Conservation (phyloP, 352 stramenopile species). For the Phytophthora sp. region DNA sequence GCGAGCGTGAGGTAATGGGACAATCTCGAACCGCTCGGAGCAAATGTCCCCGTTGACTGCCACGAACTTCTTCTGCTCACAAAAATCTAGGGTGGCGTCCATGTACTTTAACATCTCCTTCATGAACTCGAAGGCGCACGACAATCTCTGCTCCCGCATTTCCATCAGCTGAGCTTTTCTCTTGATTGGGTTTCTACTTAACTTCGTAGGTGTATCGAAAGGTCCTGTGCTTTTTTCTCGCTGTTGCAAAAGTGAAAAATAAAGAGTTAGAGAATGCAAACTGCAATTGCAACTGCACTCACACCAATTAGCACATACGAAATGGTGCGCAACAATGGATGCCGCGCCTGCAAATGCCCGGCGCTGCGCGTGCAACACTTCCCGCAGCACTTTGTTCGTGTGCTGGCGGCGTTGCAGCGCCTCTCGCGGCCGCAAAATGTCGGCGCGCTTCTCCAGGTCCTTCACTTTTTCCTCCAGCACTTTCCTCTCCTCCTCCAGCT, state of each 20-base stretch:
- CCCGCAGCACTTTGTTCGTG: constrained; percentile 25
- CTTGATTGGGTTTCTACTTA: constrained; percentile 26
- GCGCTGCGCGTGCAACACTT: constrained; percentile 30
- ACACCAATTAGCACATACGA: constrained; percentile 19
- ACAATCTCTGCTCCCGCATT: constrained; percentile 41
- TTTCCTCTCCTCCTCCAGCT: constrained; percentile 23
- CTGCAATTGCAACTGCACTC: too few relatives aligned
- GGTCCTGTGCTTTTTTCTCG: constrained; percentile 24
- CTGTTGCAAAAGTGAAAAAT: neutral
- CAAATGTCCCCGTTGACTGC: constrained; percentile 43
- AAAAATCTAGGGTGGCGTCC: constrained; percentile 37
- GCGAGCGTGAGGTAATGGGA: constrained; percentile 22
- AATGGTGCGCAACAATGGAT: constrained; percentile 32
- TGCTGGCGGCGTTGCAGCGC: constrained; percentile 13
- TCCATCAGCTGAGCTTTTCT: constrained; percentile 15
- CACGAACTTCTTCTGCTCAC: constrained; percentile 47
- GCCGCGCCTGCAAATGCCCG: constrained; percentile 23
- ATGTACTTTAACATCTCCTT: constrained; percentile 41
- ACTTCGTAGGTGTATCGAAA: constrained; percentile 27
- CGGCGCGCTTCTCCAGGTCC: constrained; percentile 13
- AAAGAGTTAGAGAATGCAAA: neutral
- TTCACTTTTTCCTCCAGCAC: constrained; percentile 15
- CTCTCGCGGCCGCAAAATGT: constrained; percentile 19
- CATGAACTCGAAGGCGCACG: constrained; percentile 44
- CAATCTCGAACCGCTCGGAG: constrained; percentile 46